Base-by-base conservation (phyloP, 257 asterid genomes). In the Osmanthus fragrans region DNA sequence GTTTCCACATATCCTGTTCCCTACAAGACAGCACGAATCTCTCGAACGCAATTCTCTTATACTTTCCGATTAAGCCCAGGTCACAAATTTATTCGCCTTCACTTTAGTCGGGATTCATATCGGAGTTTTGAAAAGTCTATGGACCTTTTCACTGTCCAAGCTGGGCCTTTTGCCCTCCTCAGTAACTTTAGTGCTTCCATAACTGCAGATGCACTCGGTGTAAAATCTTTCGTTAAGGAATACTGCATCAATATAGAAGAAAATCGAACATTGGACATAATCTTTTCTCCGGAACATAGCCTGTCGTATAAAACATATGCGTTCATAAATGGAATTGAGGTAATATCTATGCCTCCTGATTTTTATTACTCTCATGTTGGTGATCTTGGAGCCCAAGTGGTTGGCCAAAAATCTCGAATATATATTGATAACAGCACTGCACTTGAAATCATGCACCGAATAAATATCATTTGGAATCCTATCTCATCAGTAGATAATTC, bases 391-490 rank as follows among this genome's bases (percentile, higher is more conserved):
- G 60, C 37, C 12, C 74, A 72, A 68, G 77, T 71, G 1, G 68
- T 74, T 23, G 88, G 86, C 2, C 70, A 77, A 3, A 70, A 82
- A 71, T 77, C 76, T 5, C 8, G 80, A 51, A 75, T 80, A 67
- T 84, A 82, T 58, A 78, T 86, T 29, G 90, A 89, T 80, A 74
- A 77, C 66, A 65, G 75, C 76, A 83, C 90, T 3, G 89, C 90
- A 21, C 86, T 90, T 18, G 92, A 87, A 82, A 42, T 81, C 77
- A 65, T 83, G 70, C 84, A 80, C 18, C 73, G 87, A 54, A 23
- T 74, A 67, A 87, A 81, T 74, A 73, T 83, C 7, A 87, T 84
- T 6, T 83, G 80, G 47, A 82, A 71, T 40, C 70, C 82, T 9
- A 65, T 79, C 74, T 33, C 70, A 16, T 70, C 76, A 3, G 15